Evolutionary conservation across 2,329 filamentous ascomycete genomes (phyloP).

Genomic region (Bertia moriformis): DNA sequence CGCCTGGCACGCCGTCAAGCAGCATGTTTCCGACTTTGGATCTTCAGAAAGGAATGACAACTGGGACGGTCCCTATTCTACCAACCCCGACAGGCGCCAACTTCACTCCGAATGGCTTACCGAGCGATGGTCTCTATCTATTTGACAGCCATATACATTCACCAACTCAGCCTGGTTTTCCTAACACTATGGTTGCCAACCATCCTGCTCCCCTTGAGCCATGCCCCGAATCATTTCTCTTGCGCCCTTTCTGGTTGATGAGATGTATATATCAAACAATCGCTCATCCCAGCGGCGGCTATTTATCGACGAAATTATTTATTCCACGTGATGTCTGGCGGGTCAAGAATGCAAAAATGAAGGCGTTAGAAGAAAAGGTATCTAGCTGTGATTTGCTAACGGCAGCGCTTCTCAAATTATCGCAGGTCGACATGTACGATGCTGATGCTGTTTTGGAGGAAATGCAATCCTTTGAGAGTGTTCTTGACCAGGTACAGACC

Average conservation of each 20-base stretch:
- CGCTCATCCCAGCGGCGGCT: conserved; percentile 79
- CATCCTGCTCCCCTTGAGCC: conserved; percentile 72
- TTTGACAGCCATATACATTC: conserved; percentile 76
- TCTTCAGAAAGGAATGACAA: not conserved
- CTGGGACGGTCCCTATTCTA: not conserved
- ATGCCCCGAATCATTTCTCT: conserved; percentile 73
- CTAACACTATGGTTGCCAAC: conserved; percentile 44
- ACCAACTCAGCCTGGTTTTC: conserved; percentile 45
- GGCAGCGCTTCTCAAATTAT: conserved; percentile 70
- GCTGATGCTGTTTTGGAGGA: conserved; percentile 86
- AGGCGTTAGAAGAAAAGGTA: conserved; percentile 84
- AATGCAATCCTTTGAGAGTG: conserved; percentile 74
- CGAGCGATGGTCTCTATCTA: conserved; percentile 57
- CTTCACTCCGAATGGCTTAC: conserved; percentile 21
- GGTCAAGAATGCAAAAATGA: conserved; percentile 85
- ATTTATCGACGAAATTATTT: conserved; percentile 81
- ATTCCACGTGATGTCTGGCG: conserved; percentile 86
- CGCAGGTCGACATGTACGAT: conserved; percentile 73
- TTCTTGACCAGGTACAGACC: conserved; percentile 74
- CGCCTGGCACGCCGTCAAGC: not conserved
- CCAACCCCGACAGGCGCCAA: not conserved
- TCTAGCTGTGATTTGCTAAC: conserved; percentile 82
- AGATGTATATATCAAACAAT: conserved; percentile 84
- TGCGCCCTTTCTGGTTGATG: conserved; percentile 98
- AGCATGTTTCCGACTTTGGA: not conserved